Conservation (phyloP, 805 yeast species). For the Yarrowia divulgata region DNA sequence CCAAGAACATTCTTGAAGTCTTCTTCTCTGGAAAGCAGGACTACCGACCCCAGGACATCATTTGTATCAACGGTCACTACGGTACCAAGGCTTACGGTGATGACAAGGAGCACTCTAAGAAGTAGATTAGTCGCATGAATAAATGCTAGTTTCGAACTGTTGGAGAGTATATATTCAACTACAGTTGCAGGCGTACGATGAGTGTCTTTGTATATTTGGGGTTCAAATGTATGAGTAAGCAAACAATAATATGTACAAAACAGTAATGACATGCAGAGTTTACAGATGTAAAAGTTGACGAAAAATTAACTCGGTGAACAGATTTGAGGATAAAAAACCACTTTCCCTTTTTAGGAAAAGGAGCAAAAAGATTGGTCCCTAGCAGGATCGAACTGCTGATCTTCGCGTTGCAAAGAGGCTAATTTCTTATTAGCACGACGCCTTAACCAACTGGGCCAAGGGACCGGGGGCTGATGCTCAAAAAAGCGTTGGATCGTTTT, state of each 20-base stretch:
- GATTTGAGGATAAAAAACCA: no score
- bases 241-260: no score
- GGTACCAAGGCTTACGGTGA: slow-evolving; percentile 76
- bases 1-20: slow-evolving; percentile 66
- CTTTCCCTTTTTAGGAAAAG: no score
- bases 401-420: slow-evolving; percentile 52
- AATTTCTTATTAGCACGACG: slow-evolving; percentile 39
- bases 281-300: no score
- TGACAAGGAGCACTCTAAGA: slow-evolving; percentile 23
- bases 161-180: no score
- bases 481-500: not conserved
- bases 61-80: slow-evolving; percentile 73
- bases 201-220: no score
- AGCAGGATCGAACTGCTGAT: slow-evolving; percentile 58
- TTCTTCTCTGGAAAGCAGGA: slow-evolving; percentile 68
- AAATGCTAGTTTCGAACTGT: not conserved
- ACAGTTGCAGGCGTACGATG: no score
- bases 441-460: slow-evolving; percentile 40
- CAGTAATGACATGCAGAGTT: no score
- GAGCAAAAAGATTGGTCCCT: slow-evolving; percentile 47
- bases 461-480: not conserved
- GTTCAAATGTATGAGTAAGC: no score
- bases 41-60: slow-evolving; percentile 76
- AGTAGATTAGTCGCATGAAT: not conserved
- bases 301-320: no score